Evolutionary conservation across 2,329 filamentous ascomycete species (phyloP).

Genomic region (Colletotrichum sp.): DNA sequence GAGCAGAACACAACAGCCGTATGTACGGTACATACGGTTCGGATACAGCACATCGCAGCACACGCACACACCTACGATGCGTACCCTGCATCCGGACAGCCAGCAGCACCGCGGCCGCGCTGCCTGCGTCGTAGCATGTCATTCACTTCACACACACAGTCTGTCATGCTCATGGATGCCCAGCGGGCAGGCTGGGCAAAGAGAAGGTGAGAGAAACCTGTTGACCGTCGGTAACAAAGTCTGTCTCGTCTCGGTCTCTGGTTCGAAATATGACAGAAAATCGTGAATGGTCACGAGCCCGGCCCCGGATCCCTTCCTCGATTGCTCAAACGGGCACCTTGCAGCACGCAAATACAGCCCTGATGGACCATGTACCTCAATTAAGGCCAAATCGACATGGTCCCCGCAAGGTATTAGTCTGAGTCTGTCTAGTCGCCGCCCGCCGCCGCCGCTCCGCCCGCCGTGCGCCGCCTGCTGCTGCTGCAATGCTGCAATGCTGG

Average conservation of each 20-base stretch:
- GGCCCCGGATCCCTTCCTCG: conserved; percentile 6
- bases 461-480: background rate
- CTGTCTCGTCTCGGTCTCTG: background rate
- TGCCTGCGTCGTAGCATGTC: background rate
- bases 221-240: background rate
- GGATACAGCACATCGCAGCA: background rate
- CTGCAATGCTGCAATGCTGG: background rate
- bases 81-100: background rate
- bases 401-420: background rate
- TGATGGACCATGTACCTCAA: background rate
- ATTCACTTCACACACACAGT: background rate
- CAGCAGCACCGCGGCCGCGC: background rate
- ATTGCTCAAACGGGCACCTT: conserved; percentile 14
- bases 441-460: background rate
- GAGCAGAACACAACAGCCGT: background rate
- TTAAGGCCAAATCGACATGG: background rate
- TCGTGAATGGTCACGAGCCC: conserved; percentile 10
- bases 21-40: background rate
- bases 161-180: background rate
- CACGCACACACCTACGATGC: background rate
- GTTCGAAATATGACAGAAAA: conserved; percentile 17
- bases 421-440: background rate
- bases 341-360: conserved; percentile 10
- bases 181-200: background rate
- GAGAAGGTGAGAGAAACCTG: background rate